Evolutionary conservation across 129 eudicot genomes (phyloP).

Genomic region (Apium graveolens): DNA sequence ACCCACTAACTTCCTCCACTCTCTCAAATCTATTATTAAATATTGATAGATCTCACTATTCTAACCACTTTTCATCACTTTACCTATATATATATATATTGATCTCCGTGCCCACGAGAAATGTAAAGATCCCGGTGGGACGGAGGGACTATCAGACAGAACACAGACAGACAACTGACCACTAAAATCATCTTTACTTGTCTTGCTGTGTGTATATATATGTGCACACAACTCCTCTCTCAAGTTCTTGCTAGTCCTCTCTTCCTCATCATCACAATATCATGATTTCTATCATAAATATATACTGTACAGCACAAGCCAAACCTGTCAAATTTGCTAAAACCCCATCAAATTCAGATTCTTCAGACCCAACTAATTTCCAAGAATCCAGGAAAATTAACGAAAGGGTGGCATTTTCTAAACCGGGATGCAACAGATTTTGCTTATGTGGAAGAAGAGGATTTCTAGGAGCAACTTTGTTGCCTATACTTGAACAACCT

Average conservation of each 20-base stretch:
- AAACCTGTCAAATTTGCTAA: slow-evolving; percentile 13
- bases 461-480: slow-evolving; percentile 38
- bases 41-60: too few species aligned
- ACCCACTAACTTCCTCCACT: too few species aligned
- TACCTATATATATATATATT: too few species aligned
- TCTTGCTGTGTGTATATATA: background rate
- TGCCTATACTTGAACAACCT: slow-evolving; percentile 23
- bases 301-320: background rate
- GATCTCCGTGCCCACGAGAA: too few species aligned
- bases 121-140: too few species aligned
- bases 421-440: slow-evolving; percentile 10
- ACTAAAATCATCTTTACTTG: background rate
- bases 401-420: background rate
- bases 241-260: background rate
- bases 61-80: too few species aligned
- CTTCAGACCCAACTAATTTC: background rate
- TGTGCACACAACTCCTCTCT: background rate
- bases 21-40: too few species aligned
- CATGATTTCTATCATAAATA: background rate
- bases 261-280: background rate
- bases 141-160: too few species aligned
- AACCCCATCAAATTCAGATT: slow-evolving; percentile 11
- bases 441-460: slow-evolving; percentile 67
- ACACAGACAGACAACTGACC: too few species aligned
- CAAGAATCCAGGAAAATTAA: slow-evolving; percentile 10